Percentiles rank a stretch among this genome's conserved stretches.
Evolutionary conservation across 2,329 filamentous ascomycete genomes (phyloP).

Genomic region (Nigrograna mackinnonii): DNA sequence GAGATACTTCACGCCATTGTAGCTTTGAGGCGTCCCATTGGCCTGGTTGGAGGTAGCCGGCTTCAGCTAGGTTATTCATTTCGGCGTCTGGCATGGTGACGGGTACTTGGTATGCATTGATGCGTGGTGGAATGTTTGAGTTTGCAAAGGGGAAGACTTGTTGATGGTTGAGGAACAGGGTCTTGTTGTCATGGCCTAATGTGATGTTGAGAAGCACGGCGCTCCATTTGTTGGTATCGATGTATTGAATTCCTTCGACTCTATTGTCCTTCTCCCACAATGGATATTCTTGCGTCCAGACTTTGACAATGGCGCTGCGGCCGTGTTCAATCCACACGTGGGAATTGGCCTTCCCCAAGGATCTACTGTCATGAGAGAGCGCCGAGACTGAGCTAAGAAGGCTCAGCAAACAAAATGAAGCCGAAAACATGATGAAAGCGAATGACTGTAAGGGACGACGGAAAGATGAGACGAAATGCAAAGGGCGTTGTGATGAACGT

Average conservation of each 20-base stretch:
- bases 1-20: conserved; percentile 9
- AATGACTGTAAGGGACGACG: too few species aligned
- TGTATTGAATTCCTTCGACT: conserved; percentile 11
- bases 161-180: conserved; percentile 16
- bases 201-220: conserved; percentile 20
- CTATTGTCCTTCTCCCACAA: conserved; percentile 16
- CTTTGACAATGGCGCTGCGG: conserved; percentile 20
- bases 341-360: too few species aligned
- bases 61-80: conserved; percentile 4
- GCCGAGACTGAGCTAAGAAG: too few species aligned
- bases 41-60: conserved; percentile 5
- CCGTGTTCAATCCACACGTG: too few species aligned
- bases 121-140: conserved; percentile 13
- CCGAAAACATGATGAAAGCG: conserved; percentile 3
- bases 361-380: too few species aligned
- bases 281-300: conserved; percentile 18
- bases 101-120: conserved; percentile 22
- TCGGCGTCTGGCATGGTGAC: conserved; percentile 6
- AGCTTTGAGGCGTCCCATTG: conserved; percentile 10
- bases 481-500: too few species aligned
- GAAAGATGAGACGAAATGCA: too few species aligned
- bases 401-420: too few species aligned
- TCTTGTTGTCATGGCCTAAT: conserved; percentile 17
- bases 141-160: conserved; percentile 16
- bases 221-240: conserved; percentile 4